Evolutionary conservation across 768 basidiomycete genomes (phyloP), one percentile per base, ranked within the genome.

Genomic region (Suillus alpinus): DNA sequence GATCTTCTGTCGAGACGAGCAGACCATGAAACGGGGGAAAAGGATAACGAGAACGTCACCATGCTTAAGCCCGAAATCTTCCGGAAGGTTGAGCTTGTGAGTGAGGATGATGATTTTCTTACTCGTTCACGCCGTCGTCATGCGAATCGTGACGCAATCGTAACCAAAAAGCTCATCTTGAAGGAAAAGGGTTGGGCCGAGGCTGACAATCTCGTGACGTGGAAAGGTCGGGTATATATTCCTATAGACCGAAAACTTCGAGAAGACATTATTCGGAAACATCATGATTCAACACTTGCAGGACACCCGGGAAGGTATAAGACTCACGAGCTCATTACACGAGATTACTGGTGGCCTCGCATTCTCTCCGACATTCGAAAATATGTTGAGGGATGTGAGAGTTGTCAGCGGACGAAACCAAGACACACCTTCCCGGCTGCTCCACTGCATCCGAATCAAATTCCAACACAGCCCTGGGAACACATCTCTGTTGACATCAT

Each of bases 401-500:
- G 32, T 12, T 68, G 67, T 40, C 23, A 64, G 20, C 2, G 39
- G 0, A 47, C 56, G 0, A 57, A 40, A 57, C 32, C 56, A 16
- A 40, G 14, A 10, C 3, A 56, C 12, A 6, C 18, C 68, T 4
- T n/a, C n/a, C n/a, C n/a, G n/a, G 67, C 68, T 6, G 71, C 80
- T 4, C 71, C 73, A 0, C 70, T 75, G 49, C 78, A 83, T 57
- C 68, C 76, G 44, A 67, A 58, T 39, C 29, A 50, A 6, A 61
- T 63, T 2, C 62, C 59, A 0, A 57, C 20, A 0, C 34, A 41
- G 2, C 60, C 62, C 2, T 80, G 77, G 77, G 8, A 29, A 6
- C 63, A 67, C 4, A 67, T 77, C 5, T 65, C 69, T 2, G 71
- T 76, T 60, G 76, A 78, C 53, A 58, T 67, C 47, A 76, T 80